Conservation (phyloP, 371 early-diverging fungal species). For the Haplosporangium sp. region DNA sequence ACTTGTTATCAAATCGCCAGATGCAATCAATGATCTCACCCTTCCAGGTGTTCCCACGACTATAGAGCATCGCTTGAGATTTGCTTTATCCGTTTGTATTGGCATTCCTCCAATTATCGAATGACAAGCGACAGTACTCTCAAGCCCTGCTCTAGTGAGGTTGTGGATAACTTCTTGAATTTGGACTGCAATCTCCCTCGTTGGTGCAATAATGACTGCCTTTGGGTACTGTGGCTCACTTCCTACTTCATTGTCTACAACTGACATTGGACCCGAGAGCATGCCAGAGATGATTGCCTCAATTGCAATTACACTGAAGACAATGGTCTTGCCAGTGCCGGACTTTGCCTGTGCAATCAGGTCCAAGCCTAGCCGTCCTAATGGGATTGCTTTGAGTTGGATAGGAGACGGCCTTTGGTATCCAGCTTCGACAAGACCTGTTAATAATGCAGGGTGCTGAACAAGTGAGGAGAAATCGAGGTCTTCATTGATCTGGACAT, state of each 20-base stretch:
- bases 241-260: neutral
- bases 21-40: slow-evolving; percentile 82
- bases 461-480: slow-evolving; percentile 68
- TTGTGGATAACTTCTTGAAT: slow-evolving; percentile 83
- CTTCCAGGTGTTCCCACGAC: slow-evolving; percentile 95
- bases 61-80: slow-evolving; percentile 77
- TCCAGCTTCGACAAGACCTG: slow-evolving; percentile 66
- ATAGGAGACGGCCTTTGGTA: slow-evolving; percentile 85
- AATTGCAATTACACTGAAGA: slow-evolving; percentile 91
- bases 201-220: slow-evolving; percentile 90
- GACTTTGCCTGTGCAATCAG: slow-evolving; percentile 95
- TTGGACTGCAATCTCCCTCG: slow-evolving; percentile 94
- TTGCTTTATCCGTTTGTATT: slow-evolving; percentile 74
- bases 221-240: slow-evolving; percentile 56
- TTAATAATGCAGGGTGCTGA: slow-evolving; percentile 61
- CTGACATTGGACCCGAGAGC: neutral
- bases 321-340: slow-evolving; percentile 97
- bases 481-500: slow-evolving; percentile 71
- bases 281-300: slow-evolving; percentile 72
- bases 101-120: slow-evolving; percentile 91
- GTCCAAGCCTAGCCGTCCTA: slow-evolving; percentile 85
- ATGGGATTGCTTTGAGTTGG: slow-evolving; percentile 89
- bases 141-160: slow-evolving; percentile 64
- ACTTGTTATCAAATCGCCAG: slow-evolving; percentile 69
- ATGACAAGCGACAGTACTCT: slow-evolving; percentile 71